Conservation (phyloP, 2,329 filamentous ascomycete genomes). For the Hansfordia pulvinata region DNA sequence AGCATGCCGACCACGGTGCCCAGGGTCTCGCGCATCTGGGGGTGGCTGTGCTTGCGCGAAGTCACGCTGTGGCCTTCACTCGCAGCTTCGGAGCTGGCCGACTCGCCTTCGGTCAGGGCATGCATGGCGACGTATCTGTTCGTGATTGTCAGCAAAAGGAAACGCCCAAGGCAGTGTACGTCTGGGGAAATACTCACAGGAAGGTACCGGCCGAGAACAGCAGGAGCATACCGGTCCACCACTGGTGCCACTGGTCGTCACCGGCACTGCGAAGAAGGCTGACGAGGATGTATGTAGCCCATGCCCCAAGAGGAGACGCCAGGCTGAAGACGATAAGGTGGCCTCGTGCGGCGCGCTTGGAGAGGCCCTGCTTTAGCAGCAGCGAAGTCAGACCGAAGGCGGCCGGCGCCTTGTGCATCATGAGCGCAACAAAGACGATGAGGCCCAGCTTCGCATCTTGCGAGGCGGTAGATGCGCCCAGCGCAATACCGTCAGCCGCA, state of each 20-base stretch:
- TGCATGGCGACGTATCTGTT: constrained; percentile 93
- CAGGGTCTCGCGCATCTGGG: constrained; percentile 54
- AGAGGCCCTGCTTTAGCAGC: constrained; percentile 78
- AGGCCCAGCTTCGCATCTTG: constrained; percentile 65
- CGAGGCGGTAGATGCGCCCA: constrained; percentile 76
- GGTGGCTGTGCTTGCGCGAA: no score
- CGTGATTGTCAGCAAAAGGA: constrained; percentile 9
- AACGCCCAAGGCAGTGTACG: not conserved
- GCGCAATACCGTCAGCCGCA: constrained; percentile 85
- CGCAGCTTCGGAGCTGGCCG: constrained; percentile 27
- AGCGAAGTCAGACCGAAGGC: constrained; percentile 90
- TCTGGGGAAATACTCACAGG: constrained; percentile 45
- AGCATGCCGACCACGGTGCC: constrained; percentile 66
- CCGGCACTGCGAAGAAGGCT: constrained; percentile 54
- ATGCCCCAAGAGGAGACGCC: constrained; percentile 74
- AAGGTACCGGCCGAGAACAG: constrained; percentile 96
- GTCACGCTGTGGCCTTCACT: no score
- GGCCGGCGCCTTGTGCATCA: constrained; percentile 94
- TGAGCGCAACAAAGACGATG: constrained; percentile 90
- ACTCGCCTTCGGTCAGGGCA: constrained; percentile 73
- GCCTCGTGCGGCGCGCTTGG: constrained; percentile 69
- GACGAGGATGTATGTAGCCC: constrained; percentile 72
- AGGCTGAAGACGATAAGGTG: constrained; percentile 87
- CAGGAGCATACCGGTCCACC: constrained; percentile 84
- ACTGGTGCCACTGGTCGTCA: constrained; percentile 52